phyloP scores from a whole-genome alignment of 2,329 filamentous ascomycete genomes.

The Cadophora luteo-olivacea region DNA sequence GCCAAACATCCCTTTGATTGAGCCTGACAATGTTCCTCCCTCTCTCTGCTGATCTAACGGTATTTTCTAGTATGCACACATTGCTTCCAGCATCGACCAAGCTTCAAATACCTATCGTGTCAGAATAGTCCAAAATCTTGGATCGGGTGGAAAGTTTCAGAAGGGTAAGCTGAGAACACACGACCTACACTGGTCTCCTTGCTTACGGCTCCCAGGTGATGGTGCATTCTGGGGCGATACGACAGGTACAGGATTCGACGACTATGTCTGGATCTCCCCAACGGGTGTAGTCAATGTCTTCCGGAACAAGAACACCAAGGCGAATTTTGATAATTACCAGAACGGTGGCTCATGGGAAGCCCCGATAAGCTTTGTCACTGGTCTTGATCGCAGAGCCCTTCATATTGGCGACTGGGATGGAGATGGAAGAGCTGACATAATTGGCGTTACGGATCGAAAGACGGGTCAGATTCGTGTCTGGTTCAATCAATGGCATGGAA shows the following conservation, averaged over 20 bases:
- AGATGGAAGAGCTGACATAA: constrained; percentile 47
- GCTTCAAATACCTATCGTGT: background rate
- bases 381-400: background rate
- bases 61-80: background rate
- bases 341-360: background rate
- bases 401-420: constrained; percentile 35
- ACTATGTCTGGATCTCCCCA: constrained; percentile 23
- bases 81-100: background rate
- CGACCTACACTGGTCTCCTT: background rate
- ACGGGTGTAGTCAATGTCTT: constrained; percentile 7
- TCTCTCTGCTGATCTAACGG: background rate
- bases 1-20: background rate
- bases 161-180: background rate
- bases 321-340: constrained; percentile 43
- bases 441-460: constrained; percentile 41
- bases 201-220: background rate
- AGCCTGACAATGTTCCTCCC: background rate
- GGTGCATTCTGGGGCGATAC: constrained; percentile 38
- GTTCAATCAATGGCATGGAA: background rate
- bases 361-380: background rate
- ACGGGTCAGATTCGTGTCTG: background rate
- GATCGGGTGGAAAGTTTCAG: background rate
- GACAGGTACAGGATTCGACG: constrained; percentile 33
- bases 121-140: background rate
- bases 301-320: constrained; percentile 1